Conservation (phyloP, 306 rosid genomes). For the Dalbergia oliveri region DNA sequence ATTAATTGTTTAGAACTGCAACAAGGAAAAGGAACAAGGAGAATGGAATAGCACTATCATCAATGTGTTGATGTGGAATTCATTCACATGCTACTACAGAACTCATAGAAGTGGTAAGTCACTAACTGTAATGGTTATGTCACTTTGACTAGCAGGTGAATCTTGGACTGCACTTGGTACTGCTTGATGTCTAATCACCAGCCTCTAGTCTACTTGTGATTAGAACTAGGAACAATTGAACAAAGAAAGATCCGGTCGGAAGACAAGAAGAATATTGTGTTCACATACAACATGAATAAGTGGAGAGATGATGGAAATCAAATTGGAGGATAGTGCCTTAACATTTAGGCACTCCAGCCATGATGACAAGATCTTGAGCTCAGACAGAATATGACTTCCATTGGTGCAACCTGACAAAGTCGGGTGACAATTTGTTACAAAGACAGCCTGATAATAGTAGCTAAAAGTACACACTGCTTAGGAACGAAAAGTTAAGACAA, state of each 20-base stretch:
- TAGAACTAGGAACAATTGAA: not conserved
- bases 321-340: not conserved
- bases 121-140: no score
- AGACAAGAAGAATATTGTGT: not conserved
- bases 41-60: not conserved
- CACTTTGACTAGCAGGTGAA: not conserved
- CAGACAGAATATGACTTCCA: no score
- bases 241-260: not conserved
- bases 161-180: not conserved
- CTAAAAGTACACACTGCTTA: not conserved
- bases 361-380: no score
- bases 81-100: no score
- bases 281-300: no score
- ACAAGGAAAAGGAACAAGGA: not conserved
- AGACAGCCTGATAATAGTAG: not conserved
- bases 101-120: no score
- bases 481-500: not conserved
- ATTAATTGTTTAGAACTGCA: no score
- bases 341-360: no score
- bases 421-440: not conserved
- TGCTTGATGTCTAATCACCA: not conserved
- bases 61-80: not conserved
- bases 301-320: not conserved
- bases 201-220: not conserved
- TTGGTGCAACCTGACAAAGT: not conserved